These are phyloP conservation scores for Komagataella pastoris DNA, from an alignment of 805 yeast genomes.

Conservation along the genomic window DNA sequence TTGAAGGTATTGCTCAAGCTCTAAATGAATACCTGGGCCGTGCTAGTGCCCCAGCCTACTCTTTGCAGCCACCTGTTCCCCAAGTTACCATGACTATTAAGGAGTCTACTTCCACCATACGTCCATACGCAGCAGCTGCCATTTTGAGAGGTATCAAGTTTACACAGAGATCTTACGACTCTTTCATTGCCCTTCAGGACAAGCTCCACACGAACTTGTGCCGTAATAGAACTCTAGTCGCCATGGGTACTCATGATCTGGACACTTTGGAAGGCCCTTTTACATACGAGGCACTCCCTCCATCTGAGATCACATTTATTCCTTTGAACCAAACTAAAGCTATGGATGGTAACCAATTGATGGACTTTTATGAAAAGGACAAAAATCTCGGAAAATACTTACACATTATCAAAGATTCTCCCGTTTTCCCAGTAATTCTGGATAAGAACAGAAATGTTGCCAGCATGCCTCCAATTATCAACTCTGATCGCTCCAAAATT, in stretches of 20 bases:
- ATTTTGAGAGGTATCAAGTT: conserved; percentile 73
- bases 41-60: conserved; percentile 50
- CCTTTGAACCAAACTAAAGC: conserved; percentile 63
- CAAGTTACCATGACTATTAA: conserved; percentile 55
- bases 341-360: conserved; percentile 64
- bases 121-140: conserved; percentile 96
- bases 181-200: conserved; percentile 93
- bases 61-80: conserved; percentile 47
- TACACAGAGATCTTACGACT: conserved; percentile 77
- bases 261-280: conserved; percentile 74
- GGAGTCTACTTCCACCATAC: conserved; percentile 54
- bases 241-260: conserved; percentile 96
- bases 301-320: conserved; percentile 58
- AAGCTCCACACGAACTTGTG: conserved; percentile 90
- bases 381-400: conserved; percentile 82
- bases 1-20: conserved; percentile 95
- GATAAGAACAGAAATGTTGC: conserved; percentile 69
- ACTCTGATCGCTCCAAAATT: conserved; percentile 83
- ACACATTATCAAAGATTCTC: conserved; percentile 77
- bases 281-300: conserved; percentile 75
- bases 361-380: conserved; percentile 86
- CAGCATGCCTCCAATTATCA: conserved; percentile 95
- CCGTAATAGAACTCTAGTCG: conserved; percentile 94
- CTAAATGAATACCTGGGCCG: conserved; percentile 81
- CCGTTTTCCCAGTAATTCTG: conserved; percentile 81